Evolutionary conservation across 345 rosid species (phyloP).

Genomic region (Salix viminalis): DNA sequence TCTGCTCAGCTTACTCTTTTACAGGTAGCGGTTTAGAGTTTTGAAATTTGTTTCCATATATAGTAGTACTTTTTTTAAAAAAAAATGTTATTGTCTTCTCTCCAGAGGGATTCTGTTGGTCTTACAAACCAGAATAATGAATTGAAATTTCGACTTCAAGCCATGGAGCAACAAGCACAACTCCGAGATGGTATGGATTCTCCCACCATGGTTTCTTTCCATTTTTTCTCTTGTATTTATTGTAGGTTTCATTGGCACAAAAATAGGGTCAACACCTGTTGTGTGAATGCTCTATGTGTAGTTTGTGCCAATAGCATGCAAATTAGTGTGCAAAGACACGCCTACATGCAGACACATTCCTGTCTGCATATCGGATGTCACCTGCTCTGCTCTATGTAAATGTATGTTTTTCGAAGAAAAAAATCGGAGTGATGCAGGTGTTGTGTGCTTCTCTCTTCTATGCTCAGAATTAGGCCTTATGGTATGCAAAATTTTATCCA

Average conservation of each 20-base stretch:
- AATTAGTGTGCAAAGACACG: too few relatives aligned
- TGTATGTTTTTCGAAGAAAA: too few relatives aligned
- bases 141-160: conserved; percentile 89
- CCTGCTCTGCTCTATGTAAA: too few relatives aligned
- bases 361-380: too few relatives aligned
- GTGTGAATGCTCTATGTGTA: not conserved
- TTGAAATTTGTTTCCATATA: not conserved
- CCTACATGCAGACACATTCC: too few relatives aligned
- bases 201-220: not conserved
- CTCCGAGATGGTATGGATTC: conserved; percentile 71
- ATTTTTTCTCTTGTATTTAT: not conserved
- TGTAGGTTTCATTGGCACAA: not conserved
- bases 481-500: not conserved
- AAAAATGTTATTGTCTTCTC: not conserved
- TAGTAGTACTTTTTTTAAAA: not conserved
- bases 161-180: conserved; percentile 96
- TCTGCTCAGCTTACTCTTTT: conserved; percentile 92
- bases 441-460: too few relatives aligned
- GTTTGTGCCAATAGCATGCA: not conserved
- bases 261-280: not conserved
- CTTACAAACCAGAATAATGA: conserved; percentile 91
- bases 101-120: conserved; percentile 87
- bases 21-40: conserved; percentile 44
- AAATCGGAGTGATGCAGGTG: too few relatives aligned
- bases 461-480: not conserved